These are phyloP conservation scores for Acer yangbiense DNA, from an alignment of 345 rosid genomes.

Conservation along the genomic window DNA sequence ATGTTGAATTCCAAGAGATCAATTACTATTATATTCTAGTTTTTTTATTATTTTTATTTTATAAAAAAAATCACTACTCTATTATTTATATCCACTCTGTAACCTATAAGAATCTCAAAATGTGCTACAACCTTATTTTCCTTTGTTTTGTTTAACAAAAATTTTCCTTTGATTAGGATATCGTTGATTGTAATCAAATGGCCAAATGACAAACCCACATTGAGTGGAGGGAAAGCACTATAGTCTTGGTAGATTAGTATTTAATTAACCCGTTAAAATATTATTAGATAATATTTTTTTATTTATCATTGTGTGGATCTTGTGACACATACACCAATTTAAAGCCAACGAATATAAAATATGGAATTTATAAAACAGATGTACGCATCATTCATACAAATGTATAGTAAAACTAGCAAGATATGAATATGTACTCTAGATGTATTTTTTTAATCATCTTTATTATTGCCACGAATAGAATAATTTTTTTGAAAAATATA, in stretches of 20 bases:
- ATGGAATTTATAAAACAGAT: background rate
- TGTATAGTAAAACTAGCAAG: too few relatives aligned
- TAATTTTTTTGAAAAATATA: too few relatives aligned
- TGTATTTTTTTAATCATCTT: too few relatives aligned
- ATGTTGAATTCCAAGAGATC: background rate
- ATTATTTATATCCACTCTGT: background rate
- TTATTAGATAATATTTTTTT: slow-evolving; percentile 1
- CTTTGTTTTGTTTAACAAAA: background rate
- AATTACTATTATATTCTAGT: too few relatives aligned
- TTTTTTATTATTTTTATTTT: too few relatives aligned
- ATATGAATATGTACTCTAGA: too few relatives aligned
- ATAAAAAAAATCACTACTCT: too few relatives aligned
- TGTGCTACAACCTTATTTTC: slow-evolving; percentile 16
- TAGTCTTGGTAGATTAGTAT: background rate
- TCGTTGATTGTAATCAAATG: background rate
- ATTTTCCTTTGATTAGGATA: slow-evolving; percentile 1
- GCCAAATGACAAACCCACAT: slow-evolving; percentile 16
- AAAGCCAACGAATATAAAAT: background rate
- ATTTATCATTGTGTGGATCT: background rate
- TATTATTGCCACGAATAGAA: too few relatives aligned
- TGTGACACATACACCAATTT: background rate
- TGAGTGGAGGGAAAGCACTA: slow-evolving; percentile 16
- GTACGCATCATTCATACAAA: too few relatives aligned
- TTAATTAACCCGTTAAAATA: background rate
- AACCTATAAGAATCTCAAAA: slow-evolving; percentile 12